A percentile compares a stretch with the other conserved stretches of the same genome.
These are phyloP conservation scores for Pezicula radicicola DNA, from an alignment of 2,329 filamentous ascomycete genomes.

Conservation along the genomic window DNA sequence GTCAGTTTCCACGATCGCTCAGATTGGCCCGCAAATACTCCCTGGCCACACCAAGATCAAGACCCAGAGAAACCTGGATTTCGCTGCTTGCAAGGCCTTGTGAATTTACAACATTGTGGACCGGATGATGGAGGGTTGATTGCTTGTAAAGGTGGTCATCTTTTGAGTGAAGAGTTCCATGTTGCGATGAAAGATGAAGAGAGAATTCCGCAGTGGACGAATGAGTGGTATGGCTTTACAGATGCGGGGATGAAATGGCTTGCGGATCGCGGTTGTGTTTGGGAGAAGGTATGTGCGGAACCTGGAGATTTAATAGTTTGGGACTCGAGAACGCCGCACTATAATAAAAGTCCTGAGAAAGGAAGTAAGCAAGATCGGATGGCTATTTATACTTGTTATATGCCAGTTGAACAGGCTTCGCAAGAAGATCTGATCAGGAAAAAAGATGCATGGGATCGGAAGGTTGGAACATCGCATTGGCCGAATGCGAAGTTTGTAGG, in stretches of 20 bases:
- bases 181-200: background rate
- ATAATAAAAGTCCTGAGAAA: constrained; percentile 34
- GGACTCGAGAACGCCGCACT: constrained; percentile 30
- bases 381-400: constrained; percentile 36
- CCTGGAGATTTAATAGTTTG: constrained; percentile 31
- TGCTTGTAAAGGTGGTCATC: constrained; percentile 22
- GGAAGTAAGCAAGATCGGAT: constrained; percentile 29
- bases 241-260: constrained; percentile 35
- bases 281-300: constrained; percentile 36
- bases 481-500: constrained; percentile 10
- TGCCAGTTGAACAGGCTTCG: constrained; percentile 33
- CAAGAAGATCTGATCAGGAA: constrained; percentile 38
- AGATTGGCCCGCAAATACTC: constrained; percentile 13
- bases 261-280: constrained; percentile 27
- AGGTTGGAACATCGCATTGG: constrained; percentile 38
- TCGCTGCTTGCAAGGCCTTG: constrained; percentile 38
- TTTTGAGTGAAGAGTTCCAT: constrained; percentile 20
- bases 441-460: constrained; percentile 35
- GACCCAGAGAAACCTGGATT: constrained; percentile 33
- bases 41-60: constrained; percentile 37
- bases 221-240: constrained; percentile 30
- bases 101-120: constrained; percentile 31
- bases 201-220: constrained; percentile 6
- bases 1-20: constrained; percentile 14
- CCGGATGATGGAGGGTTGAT: constrained; percentile 28